phyloP scores from a whole-genome alignment of 257 asterid species.

The Agastache rugosa region DNA sequence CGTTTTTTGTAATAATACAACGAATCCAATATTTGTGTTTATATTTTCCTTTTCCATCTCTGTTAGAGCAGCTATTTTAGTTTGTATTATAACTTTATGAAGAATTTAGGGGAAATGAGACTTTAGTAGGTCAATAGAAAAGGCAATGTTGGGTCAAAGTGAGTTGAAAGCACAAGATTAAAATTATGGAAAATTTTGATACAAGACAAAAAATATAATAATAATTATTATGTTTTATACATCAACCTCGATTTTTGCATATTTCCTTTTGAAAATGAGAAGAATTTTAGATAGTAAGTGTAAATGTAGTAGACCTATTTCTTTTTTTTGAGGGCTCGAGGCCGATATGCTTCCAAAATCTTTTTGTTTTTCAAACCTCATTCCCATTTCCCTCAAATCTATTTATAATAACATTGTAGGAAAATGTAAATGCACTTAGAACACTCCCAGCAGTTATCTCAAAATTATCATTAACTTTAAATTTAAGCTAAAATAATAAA shows the following conservation, averaged over 20 bases:
- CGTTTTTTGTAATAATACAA: not conserved
- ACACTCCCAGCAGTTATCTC: too few species aligned
- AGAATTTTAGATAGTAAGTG: conserved; percentile 21
- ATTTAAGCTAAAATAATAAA: too few species aligned
- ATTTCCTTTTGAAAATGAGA: conserved; percentile 19
- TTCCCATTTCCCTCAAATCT: not conserved
- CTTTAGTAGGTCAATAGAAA: conserved; percentile 27
- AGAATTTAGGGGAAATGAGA: conserved; percentile 32
- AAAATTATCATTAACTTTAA: too few species aligned
- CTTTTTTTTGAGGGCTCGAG: conserved; percentile 51
- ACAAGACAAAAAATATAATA: conserved; percentile 16
- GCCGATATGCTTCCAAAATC: conserved; percentile 36
- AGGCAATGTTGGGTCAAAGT: conserved; percentile 17
- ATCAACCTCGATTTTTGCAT: conserved; percentile 37
- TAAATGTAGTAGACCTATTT: conserved; percentile 19
- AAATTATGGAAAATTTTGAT: conserved; percentile 12
- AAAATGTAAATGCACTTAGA: not conserved
- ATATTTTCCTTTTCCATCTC: not conserved
- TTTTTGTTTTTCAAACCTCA: conserved; percentile 18
- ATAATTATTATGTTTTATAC: not conserved
- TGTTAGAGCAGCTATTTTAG: not conserved
- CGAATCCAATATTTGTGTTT: not conserved
- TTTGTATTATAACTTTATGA: conserved; percentile 19
- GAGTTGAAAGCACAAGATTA: conserved; percentile 23
- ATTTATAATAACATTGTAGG: not conserved